These are phyloP conservation scores for Hyphopichia wangnamkhiaoensis DNA, from an alignment of 1,139 yeast species.

Conservation along the genomic window DNA sequence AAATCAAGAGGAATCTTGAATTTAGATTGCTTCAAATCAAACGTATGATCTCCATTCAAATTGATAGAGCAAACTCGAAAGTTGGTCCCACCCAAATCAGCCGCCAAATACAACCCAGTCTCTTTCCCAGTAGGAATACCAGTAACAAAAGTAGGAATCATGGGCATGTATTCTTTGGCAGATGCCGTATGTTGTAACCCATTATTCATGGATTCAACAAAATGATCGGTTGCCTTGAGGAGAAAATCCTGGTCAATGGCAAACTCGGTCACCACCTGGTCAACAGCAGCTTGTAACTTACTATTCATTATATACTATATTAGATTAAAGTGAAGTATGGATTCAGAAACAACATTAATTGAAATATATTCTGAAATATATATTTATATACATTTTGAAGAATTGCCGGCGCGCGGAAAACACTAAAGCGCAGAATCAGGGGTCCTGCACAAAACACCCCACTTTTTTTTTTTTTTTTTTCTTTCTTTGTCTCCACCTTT, in stretches of 20 bases:
- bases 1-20: slow-evolving; percentile 71
- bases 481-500: no score
- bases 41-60: slow-evolving; percentile 79
- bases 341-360: no score
- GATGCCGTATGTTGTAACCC: slow-evolving; percentile 51
- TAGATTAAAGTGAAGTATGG: no score
- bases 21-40: slow-evolving; percentile 69
- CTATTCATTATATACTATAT: slow-evolving; percentile 22
- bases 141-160: slow-evolving; percentile 88
- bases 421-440: no score
- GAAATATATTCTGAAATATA: no score
- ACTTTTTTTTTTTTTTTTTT: no score
- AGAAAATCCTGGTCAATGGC: slow-evolving; percentile 53
- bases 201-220: slow-evolving; percentile 59
- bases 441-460: no score
- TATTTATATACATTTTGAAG: no score
- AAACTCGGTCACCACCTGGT: slow-evolving; percentile 56
- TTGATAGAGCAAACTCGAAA: slow-evolving; percentile 85
- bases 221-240: slow-evolving; percentile 60
- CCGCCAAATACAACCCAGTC: slow-evolving; percentile 74
- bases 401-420: no score
- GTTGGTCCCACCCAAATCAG: slow-evolving; percentile 87
- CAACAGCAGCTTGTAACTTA: slow-evolving; percentile 36
- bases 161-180: slow-evolving; percentile 62
- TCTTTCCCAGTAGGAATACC: slow-evolving; percentile 81